phyloP scores from a whole-genome alignment of 495 filamentous ascomycete genomes.

The Penicillium parvum region DNA sequence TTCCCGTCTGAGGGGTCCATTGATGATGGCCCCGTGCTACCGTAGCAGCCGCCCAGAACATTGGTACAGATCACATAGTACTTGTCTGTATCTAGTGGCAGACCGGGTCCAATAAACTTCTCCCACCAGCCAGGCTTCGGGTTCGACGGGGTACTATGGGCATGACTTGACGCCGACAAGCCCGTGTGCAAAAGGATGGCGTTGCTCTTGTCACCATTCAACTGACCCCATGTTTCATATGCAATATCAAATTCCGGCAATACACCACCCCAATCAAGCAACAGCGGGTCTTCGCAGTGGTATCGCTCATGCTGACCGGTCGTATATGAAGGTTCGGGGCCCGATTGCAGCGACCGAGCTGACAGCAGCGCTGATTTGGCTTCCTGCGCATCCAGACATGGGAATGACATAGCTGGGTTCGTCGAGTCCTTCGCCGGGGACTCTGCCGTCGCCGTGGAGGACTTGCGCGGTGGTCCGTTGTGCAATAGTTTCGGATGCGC shows the following conservation, averaged over 20 bases:
- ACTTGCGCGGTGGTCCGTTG: constrained; percentile 21
- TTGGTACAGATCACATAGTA: constrained; percentile 97
- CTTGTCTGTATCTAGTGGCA: constrained; percentile 81
- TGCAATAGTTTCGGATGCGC: constrained; percentile 25
- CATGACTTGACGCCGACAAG: constrained; percentile 92
- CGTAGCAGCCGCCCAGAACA: constrained; percentile 93
- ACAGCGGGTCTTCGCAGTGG: constrained; percentile 65
- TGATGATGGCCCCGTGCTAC: constrained; percentile 85
- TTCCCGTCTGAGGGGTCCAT: constrained; percentile 85
- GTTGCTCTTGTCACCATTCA: constrained; percentile 82
- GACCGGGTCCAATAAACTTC: constrained; percentile 91
- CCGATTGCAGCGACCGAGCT: constrained; percentile 63
- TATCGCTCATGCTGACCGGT: constrained; percentile 75
- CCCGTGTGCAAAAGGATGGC: constrained; percentile 91
- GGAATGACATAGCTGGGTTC: constrained; percentile 91
- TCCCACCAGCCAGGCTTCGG: constrained; percentile 97
- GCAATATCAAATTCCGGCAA: constrained; percentile 83
- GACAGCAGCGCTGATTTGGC: constrained; percentile 74
- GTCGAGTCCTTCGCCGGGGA: constrained; percentile 46
- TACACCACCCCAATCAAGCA: constrained; percentile 91
- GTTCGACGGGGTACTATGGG: constrained; percentile 81
- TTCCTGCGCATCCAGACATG: constrained; percentile 90
- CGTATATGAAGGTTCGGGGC: constrained; percentile 92
- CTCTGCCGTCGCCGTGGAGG: constrained; percentile 25
- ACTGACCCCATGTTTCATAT: constrained; percentile 86